phyloP scores from a whole-genome alignment of 257 asterid genomes.

The Coffea eugenioides region DNA sequence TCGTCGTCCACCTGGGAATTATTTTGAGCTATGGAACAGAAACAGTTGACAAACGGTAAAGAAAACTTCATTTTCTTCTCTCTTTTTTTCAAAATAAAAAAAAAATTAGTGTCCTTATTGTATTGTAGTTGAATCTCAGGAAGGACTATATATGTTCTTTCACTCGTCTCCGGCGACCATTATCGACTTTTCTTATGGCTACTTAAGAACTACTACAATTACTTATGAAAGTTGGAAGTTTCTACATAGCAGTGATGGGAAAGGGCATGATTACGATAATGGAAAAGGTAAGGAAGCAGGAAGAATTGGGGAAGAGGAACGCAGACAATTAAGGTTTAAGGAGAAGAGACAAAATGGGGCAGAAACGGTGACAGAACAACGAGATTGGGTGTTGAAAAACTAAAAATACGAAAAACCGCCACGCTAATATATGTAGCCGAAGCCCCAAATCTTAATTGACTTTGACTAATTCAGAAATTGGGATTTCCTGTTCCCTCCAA shows the following conservation, averaged over 20 bases:
- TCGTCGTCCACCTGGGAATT: background rate
- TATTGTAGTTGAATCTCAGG: background rate
- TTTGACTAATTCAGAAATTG: background rate
- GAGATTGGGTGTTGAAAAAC: background rate
- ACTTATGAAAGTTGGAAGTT: background rate
- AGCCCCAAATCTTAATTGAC: too few relatives aligned
- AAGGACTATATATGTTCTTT: background rate
- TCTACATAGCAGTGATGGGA: background rate
- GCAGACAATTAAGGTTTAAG: background rate
- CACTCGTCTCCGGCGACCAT: background rate
- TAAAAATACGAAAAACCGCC: background rate
- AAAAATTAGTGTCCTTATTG: too few relatives aligned
- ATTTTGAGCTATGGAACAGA: background rate
- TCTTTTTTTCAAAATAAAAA: too few relatives aligned
- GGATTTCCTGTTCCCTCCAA: background rate
- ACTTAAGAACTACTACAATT: too few relatives aligned
- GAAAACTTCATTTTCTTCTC: conserved; percentile 7
- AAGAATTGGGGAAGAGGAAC: background rate
- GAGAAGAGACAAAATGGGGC: background rate
- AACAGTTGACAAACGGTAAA: conserved; percentile 6
- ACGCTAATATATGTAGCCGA: background rate
- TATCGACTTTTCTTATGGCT: background rate
- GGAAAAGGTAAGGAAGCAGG: background rate
- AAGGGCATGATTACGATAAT: background rate
- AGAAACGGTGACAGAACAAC: background rate